Conservation (phyloP, 371 early-diverging fungal species). For the Saksenaea vasiformis region DNA sequence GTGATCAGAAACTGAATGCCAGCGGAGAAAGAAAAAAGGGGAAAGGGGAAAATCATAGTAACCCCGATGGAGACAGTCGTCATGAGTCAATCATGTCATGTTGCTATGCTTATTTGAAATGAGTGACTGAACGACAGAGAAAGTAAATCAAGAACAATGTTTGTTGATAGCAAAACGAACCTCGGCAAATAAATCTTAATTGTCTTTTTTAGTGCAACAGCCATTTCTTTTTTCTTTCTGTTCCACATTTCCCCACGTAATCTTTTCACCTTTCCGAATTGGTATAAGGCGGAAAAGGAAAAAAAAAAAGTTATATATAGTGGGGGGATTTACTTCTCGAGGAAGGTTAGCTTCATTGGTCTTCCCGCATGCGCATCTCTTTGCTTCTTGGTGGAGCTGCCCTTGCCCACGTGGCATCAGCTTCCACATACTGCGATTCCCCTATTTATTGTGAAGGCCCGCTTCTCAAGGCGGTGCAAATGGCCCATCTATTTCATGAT, state of each 20-base stretch:
- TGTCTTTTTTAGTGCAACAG: background rate
- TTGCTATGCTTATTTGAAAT: too few species aligned
- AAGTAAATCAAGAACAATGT: background rate
- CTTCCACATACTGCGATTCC: conserved; percentile 50
- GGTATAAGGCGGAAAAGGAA: background rate
- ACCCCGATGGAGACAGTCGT: too few species aligned
- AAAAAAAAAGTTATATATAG: background rate
- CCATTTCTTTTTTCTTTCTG: background rate
- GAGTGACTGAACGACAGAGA: too few species aligned
- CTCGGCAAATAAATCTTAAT: background rate
- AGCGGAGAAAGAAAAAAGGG: too few species aligned
- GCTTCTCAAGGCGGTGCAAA: conserved; percentile 61
- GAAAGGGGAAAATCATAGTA: too few species aligned
- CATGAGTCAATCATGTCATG: too few species aligned
- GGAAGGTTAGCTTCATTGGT: background rate
- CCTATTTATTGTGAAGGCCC: conserved; percentile 74
- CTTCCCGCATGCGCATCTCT: background rate
- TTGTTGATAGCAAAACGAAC: background rate
- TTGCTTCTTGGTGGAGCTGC: background rate
- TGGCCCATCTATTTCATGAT: conserved; percentile 61
- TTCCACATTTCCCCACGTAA: background rate
- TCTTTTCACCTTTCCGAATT: background rate
- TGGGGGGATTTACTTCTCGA: background rate
- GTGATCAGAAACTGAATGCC: too few species aligned
- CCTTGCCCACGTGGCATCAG: background rate